Evolutionary conservation across 2,329 filamentous ascomycete genomes (phyloP), one percentile per base, ranked within the genome.

Genomic region (Exophiala alcalophila): DNA sequence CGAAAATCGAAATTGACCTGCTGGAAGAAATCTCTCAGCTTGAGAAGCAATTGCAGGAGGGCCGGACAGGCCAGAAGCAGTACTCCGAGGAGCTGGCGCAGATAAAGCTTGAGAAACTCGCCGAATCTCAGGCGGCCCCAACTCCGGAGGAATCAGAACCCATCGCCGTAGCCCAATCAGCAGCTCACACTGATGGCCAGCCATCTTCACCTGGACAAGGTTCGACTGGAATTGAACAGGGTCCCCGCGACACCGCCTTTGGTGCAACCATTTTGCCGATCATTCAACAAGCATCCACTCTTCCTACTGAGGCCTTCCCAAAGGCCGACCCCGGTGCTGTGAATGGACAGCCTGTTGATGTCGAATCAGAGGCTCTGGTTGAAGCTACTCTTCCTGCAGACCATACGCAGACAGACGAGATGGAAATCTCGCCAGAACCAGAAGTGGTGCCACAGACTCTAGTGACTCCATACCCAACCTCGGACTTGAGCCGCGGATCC

Each of bases 1-100:
- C n/a, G 14, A 41, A 61, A 52, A 55, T 69, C 52, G 50, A 68
- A 57, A 64, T 65, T 12, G 60, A 62, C 31, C 50, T 76, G 4
- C 47, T 67, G 8, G 62, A 62, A 20, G 70, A 77, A 47, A 69
- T 75, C 37, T 65, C 67, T 6, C 64, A 67, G 37, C 57, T 69
- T 5, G 59, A 60, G 31, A 55, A 60, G 10, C 57, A 64, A 11
- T 63, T 64, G 33, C 57, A 57, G 62, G 68, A 54, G 58, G 64
- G 61, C 49, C 63, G 60, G 56, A 64, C 54, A 55, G 68, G 61
- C 28, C 65, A 66, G 49, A 61, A 64, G 39, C 61, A 64, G 31
- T 66, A 76, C 28, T 57, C 69, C 4, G 61, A 66, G 21, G 73
- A 77, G 51, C 60, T 77, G n/a, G 67, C 71, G 45, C 59, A 58